Percentiles rank a stretch among this genome's conserved stretches.
phyloP scores from a whole-genome alignment of 2,329 filamentous ascomycete genomes.

The Aaosphaeria arxii region DNA sequence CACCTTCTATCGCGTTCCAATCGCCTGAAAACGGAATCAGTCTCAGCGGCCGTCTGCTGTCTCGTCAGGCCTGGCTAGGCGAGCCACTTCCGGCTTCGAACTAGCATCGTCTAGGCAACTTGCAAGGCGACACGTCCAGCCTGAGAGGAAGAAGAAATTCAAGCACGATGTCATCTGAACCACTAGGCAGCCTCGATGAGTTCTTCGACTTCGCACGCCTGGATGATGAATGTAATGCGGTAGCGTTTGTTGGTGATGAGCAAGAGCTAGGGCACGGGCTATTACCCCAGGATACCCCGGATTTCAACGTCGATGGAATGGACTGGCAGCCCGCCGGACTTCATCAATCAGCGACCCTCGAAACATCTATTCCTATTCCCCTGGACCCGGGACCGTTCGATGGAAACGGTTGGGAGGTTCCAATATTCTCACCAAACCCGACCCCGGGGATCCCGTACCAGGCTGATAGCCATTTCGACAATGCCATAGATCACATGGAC shows the following conservation, averaged over 20 bases:
- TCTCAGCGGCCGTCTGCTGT: conserved; percentile 5
- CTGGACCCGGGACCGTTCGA: conserved; percentile 1
- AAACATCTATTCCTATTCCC: background rate
- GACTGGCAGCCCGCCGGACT: conserved; percentile 18
- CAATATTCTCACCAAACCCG: too few species aligned
- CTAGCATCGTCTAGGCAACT: background rate
- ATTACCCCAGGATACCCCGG: background rate
- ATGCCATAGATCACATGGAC: background rate
- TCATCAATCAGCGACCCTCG: background rate
- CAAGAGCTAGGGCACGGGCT: background rate
- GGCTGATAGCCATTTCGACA: background rate
- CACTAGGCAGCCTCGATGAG: conserved; percentile 17
- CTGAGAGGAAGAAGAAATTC: too few species aligned
- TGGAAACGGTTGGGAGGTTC: background rate
- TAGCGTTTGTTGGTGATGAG: background rate
- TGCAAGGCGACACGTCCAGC: too few species aligned
- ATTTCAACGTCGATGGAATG: conserved; percentile 13
- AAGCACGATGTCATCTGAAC: conserved; percentile 8
- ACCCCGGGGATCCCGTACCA: background rate
- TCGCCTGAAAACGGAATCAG: background rate
- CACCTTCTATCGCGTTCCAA: conserved; percentile 2
- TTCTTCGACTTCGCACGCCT: conserved; percentile 35
- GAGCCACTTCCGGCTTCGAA: conserved; percentile 1
- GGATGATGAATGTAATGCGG: conserved; percentile 14
- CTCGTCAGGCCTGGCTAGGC: conserved; percentile 13